phyloP scores from a whole-genome alignment of 257 asterid species.

The Solanum chaucha region DNA sequence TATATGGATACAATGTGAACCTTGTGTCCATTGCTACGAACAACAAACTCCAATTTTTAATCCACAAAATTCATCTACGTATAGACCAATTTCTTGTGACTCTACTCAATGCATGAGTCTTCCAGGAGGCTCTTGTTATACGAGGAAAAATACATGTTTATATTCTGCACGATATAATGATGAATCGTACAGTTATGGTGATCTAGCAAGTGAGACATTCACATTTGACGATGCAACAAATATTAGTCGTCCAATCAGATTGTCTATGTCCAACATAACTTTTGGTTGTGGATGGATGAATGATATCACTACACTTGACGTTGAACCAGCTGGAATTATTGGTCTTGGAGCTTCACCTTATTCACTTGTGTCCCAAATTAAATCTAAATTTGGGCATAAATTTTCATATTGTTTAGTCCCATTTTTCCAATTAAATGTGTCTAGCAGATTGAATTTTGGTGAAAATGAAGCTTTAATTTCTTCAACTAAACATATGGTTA shows the following conservation, averaged over 20 bases:
- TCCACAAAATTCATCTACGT: slow-evolving; percentile 35
- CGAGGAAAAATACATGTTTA: neutral
- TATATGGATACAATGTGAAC: slow-evolving; percentile 5
- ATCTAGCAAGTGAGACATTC: slow-evolving; percentile 41
- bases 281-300: slow-evolving; percentile 54
- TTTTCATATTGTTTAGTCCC: slow-evolving; percentile 68
- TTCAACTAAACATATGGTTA: slow-evolving; percentile 21
- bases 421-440: neutral
- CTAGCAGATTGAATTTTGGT: slow-evolving; percentile 48
- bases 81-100: slow-evolving; percentile 19
- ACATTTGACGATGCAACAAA: slow-evolving; percentile 18
- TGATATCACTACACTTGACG: slow-evolving; percentile 8
- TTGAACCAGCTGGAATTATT: slow-evolving; percentile 37
- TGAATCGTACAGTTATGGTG: slow-evolving; percentile 24
- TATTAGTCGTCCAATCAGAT: neutral
- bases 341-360: slow-evolving; percentile 48
- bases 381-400: slow-evolving; percentile 20
- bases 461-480: slow-evolving; percentile 20
- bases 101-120: slow-evolving; percentile 23
- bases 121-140: neutral
- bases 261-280: slow-evolving; percentile 12
- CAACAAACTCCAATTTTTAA: slow-evolving; percentile 20
- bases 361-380: slow-evolving; percentile 44
- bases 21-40: neutral
- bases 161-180: slow-evolving; percentile 28